Percentiles rank a stretch among this genome's conserved stretches.
These are phyloP conservation scores for Nothophytophthora sp. DNA, from an alignment of 352 stramenopile genomes.

Conservation along the genomic window DNA sequence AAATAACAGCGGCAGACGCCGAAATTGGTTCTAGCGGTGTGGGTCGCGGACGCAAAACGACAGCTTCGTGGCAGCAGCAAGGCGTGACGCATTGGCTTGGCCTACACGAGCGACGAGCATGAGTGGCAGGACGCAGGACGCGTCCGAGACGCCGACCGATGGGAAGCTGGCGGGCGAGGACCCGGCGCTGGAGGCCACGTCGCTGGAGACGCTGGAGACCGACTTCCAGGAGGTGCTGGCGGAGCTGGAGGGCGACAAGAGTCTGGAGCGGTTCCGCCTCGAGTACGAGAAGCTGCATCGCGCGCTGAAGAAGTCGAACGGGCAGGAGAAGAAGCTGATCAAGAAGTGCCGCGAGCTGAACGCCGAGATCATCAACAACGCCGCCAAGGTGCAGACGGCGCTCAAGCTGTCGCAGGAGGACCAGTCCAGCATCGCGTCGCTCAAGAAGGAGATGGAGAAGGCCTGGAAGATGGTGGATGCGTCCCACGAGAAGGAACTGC, in stretches of 20 bases:
- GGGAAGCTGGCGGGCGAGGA: constrained; percentile 54
- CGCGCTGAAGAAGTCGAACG: constrained; percentile 93
- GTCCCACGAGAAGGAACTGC: constrained; percentile 94
- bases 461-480: constrained; percentile 95
- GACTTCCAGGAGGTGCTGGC: constrained; percentile 94
- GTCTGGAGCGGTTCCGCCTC: constrained; percentile 92
- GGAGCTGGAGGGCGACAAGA: constrained; percentile 93
- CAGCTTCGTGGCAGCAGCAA: constrained; percentile 4
- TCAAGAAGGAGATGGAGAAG: constrained; percentile 97
- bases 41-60: no score
- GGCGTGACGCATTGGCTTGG: no score
- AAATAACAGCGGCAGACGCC: no score
- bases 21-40: no score
- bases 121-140: constrained; percentile 22
- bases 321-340: constrained; percentile 95
- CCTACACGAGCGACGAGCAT: no score
- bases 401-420: constrained; percentile 95
- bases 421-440: constrained; percentile 89
- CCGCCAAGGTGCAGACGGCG: constrained; percentile 94
- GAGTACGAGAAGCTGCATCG: constrained; percentile 97
- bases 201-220: constrained; percentile 89
- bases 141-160: constrained; percentile 13
- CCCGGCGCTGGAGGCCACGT: constrained; percentile 51
- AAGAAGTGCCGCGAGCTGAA: constrained; percentile 96
- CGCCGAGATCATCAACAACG: constrained; percentile 96